Evolutionary conservation across 2,329 filamentous ascomycete genomes (phyloP), one percentile per base, ranked within the genome.

Genomic region (Alternaria angustiovoidea): DNA sequence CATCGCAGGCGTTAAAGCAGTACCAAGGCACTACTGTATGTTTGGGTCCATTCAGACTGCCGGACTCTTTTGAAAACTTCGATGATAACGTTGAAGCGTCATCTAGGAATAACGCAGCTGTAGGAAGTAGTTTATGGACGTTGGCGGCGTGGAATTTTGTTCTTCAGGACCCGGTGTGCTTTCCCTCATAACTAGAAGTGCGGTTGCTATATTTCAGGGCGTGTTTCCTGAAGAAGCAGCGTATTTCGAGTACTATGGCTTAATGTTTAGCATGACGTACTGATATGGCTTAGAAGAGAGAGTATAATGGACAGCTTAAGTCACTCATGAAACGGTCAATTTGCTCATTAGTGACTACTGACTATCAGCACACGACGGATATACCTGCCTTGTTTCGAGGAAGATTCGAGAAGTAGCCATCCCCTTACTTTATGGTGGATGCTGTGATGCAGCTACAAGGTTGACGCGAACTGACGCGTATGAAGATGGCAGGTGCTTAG

Each of bases 401-500:
- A 20, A 2, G 8, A 22, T 16, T 7, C 18, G 14, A 14, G 46
- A 34, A 34, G 30, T 1, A 6, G 16, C 20, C 5, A 6, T 4
- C 22, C 3, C n/a, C 26, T 2, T 1, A 18, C 5, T 38, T 16
- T 8, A 49, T 26, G 46, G 2, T 38, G 46, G 20, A n/a, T 11
- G 46, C 5, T 49, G 18, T 36, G 9, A 5, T 24, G 32, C 22
- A 18, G n/a, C 11, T 18, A 26, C 26, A 3, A 3, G 22, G 36
- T 39, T 36, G n/a, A 7, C 41, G 34, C n/a, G 38, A 11, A 26
- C 16, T 16, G 18, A 30, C 16, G 38, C 24, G 57, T 39, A 28
- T 18, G 30, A n/a, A 20, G 9, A 30, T 28, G 14, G n/a, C 22
- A 44, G 12, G 28, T 30, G 32, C 55, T 62, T 55, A 64, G 49